Percentiles rank a stretch among this genome's conserved stretches.
These are phyloP conservation scores for Talaromyces liani DNA, from an alignment of 495 filamentous ascomycete species.

Conservation along the genomic window DNA sequence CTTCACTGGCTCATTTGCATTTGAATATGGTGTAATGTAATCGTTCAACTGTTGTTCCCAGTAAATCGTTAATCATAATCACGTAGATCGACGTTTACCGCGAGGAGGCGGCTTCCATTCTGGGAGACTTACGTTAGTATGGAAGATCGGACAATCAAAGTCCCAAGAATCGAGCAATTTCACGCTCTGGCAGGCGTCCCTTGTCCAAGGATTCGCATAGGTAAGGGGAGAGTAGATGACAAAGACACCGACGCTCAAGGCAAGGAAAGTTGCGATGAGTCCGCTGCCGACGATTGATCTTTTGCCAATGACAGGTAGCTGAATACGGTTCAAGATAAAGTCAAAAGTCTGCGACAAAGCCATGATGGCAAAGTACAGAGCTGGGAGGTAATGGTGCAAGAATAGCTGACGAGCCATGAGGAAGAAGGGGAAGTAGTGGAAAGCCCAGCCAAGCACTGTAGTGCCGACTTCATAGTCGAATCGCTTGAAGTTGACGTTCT, in stretches of 20 bases:
- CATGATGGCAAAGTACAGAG: slow-evolving; percentile 90
- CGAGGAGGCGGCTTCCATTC: slow-evolving; percentile 26
- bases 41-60: slow-evolving; percentile 26
- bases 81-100: slow-evolving; percentile 21
- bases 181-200: slow-evolving; percentile 70
- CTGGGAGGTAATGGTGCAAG: slow-evolving; percentile 94
- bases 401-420: slow-evolving; percentile 98
- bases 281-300: slow-evolving; percentile 66
- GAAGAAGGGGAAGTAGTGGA: slow-evolving; percentile 97
- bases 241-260: slow-evolving; percentile 68
- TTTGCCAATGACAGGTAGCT: slow-evolving; percentile 56
- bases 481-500: slow-evolving; percentile 72
- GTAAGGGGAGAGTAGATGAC: slow-evolving; percentile 76
- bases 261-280: slow-evolving; percentile 62
- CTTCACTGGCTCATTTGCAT: slow-evolving; percentile 15
- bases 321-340: slow-evolving; percentile 66
- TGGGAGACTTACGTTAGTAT: slow-evolving; percentile 67
- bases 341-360: slow-evolving; percentile 83
- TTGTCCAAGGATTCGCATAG: slow-evolving; percentile 93
- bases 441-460: slow-evolving; percentile 85
- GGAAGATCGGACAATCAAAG: slow-evolving; percentile 93
- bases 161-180: slow-evolving; percentile 90
- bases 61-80: slow-evolving; percentile 15
- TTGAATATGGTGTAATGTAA: slow-evolving; percentile 30
- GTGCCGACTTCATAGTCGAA: slow-evolving; percentile 97